Conservation (phyloP, 192 early-diverging fungal genomes). For the Coemansia sp. region DNA sequence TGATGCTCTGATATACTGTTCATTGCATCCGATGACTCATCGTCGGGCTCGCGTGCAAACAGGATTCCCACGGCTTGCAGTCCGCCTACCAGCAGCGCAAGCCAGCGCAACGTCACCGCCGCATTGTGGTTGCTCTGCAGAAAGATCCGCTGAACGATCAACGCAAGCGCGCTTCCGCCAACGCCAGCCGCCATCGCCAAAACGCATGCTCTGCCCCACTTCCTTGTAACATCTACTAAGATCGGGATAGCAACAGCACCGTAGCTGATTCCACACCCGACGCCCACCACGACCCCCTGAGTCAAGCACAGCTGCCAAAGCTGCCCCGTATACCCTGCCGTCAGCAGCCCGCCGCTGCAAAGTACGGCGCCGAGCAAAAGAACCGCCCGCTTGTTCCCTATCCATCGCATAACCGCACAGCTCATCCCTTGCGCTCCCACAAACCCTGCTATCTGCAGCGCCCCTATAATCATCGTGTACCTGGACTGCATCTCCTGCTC, state of each 20-base stretch:
- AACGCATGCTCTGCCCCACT: background rate
- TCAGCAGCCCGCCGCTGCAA: conserved; percentile 23
- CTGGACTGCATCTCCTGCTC: background rate
- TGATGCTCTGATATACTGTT: background rate
- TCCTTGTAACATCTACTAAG: no score
- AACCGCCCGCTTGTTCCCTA: background rate
- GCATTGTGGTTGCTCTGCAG: background rate
- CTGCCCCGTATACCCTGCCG: conserved; percentile 44
- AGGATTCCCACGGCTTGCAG: background rate
- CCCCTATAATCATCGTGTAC: conserved; percentile 13
- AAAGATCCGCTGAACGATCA: conserved; percentile 4
- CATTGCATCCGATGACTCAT: background rate
- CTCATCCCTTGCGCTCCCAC: background rate
- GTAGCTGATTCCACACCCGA: conserved; percentile 53
- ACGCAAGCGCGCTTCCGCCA: conserved; percentile 21
- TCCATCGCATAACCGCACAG: background rate
- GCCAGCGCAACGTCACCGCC: conserved; percentile 15
- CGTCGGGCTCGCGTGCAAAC: background rate
- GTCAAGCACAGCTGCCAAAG: conserved; percentile 64
- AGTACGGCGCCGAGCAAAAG: conserved; percentile 11
- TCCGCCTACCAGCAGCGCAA: conserved; percentile 14
- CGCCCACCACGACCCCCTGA: conserved; percentile 62
- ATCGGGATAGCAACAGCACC: background rate
- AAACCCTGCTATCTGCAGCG: conserved; percentile 16
- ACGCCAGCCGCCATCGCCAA: conserved; percentile 11